Conservation (phyloP, 305 asterid species). For the Fraxinus floribunda region DNA sequence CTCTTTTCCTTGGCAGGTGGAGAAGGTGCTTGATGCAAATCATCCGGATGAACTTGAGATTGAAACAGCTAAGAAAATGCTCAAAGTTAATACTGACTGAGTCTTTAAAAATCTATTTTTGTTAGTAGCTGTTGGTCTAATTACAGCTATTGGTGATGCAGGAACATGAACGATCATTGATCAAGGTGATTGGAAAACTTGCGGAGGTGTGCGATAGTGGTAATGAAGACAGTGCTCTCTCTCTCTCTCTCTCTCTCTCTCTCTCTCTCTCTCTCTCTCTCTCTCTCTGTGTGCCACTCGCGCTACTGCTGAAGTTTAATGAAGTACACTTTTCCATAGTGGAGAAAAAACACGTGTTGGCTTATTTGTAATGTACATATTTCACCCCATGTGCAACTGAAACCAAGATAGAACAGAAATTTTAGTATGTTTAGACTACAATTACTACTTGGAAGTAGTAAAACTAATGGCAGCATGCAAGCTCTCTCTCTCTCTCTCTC, state of each 20-base stretch:
- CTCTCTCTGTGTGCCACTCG: background rate
- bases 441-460: background rate
- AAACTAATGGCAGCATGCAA: background rate
- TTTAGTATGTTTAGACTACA: background rate
- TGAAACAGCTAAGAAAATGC: constrained; percentile 89
- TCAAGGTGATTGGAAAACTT: constrained; percentile 78
- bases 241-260: background rate
- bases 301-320: background rate
- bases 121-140: constrained; percentile 14
- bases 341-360: background rate
- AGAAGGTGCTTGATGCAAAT: constrained; percentile 80
- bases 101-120: constrained; percentile 2
- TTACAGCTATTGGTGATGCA: constrained; percentile 41
- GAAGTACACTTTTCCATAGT: background rate
- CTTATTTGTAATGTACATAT: background rate
- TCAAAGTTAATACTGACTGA: constrained; percentile 51
- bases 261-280: background rate
- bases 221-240: constrained; percentile 30
- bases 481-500: background rate
- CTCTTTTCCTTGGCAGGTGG: constrained; percentile 58
- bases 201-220: constrained; percentile 78
- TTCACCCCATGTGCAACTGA: background rate
- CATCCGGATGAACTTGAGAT: constrained; percentile 77
- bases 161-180: constrained; percentile 88
- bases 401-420: background rate